Percentiles rank a stretch among this genome's conserved stretches.
Conservation (phyloP, 106 monocot genomes). For the Cymbidium sinense region DNA sequence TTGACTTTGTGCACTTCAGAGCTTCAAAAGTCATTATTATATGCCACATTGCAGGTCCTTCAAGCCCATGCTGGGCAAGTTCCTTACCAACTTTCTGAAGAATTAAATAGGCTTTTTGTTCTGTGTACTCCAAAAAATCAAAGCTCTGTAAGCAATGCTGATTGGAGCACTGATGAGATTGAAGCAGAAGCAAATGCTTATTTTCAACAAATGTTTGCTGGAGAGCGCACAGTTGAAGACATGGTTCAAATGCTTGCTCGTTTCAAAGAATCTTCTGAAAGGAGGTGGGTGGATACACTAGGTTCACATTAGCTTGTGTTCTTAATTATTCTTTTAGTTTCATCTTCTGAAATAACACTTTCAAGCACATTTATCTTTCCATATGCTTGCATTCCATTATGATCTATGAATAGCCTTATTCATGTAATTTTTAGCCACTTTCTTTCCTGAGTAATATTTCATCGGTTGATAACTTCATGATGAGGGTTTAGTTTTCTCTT, state of each 20-base stretch:
- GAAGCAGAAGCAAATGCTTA: conserved; percentile 80
- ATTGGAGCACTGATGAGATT: conserved; percentile 43
- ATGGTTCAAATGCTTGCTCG: conserved; percentile 87
- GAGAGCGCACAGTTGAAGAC: conserved; percentile 54
- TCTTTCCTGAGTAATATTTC: not conserved
- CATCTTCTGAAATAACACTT: not conserved
- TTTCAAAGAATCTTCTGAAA: conserved; percentile 89
- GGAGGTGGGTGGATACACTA: conserved; percentile 28
- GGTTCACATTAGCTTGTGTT: not conserved
- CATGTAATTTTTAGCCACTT: not conserved
- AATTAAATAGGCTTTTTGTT: conserved; percentile 40
- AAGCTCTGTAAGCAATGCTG: conserved; percentile 22
- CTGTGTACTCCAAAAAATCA: conserved; percentile 19
- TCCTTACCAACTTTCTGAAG: conserved; percentile 42
- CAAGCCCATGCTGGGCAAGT: conserved; percentile 38
- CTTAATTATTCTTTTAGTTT: not conserved
- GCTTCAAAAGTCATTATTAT: not conserved
- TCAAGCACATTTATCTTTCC: not conserved
- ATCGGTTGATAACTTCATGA: not conserved
- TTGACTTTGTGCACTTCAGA: not conserved
- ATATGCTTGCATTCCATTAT: not conserved
- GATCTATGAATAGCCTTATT: not conserved
- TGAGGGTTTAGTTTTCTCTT: not conserved
- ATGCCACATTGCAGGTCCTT: conserved; percentile 43
- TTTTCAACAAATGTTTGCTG: conserved; percentile 97